Conservation (phyloP, 2,329 filamentous ascomycete genomes). For the Nemania abortiva region DNA sequence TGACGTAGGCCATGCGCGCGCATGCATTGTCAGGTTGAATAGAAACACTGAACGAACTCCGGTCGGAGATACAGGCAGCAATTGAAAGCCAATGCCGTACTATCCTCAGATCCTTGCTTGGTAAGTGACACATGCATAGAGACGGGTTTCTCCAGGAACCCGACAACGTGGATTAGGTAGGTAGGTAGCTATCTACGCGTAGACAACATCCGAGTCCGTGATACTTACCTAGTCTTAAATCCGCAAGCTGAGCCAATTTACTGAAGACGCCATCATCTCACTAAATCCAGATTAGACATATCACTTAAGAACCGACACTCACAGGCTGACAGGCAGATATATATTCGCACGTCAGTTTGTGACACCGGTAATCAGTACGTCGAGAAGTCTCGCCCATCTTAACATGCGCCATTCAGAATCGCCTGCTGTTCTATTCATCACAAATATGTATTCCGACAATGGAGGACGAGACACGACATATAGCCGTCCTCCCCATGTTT, state of each 20-base stretch:
- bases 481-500: neutral
- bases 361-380: neutral
- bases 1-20: constrained; percentile 23
- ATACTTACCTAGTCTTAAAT: neutral
- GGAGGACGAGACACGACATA: constrained; percentile 25
- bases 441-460: constrained; percentile 10
- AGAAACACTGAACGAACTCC: neutral
- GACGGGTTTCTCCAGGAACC: constrained; percentile 13
- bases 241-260: neutral
- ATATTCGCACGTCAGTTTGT: neutral
- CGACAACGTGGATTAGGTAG: neutral
- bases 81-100: neutral
- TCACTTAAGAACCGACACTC: neutral
- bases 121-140: neutral
- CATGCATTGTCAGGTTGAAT: neutral
- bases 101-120: neutral
- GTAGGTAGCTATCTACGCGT: neutral
- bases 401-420: neutral
- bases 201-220: neutral
- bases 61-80: neutral
- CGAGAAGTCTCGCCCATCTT: neutral
- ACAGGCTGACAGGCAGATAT: neutral
- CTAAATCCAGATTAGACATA: neutral
- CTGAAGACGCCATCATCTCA: neutral
- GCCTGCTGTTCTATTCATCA: constrained; percentile 8